These are phyloP conservation scores for Globisporangium canariense DNA, from an alignment of 352 stramenopile species.

Conservation along the genomic window DNA sequence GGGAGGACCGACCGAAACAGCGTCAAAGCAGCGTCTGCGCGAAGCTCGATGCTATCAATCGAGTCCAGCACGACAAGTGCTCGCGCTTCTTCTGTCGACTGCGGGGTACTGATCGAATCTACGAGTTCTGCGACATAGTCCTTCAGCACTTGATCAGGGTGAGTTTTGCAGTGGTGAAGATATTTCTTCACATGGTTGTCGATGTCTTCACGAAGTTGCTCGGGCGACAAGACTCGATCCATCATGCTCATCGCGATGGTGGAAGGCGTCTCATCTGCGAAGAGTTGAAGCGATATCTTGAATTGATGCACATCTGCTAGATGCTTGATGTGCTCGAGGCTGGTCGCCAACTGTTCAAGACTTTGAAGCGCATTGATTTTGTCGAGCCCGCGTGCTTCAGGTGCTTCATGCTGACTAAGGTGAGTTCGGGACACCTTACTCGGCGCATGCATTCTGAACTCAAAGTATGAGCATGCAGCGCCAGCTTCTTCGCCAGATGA, in stretches of 20 bases:
- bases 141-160: constrained; percentile 38
- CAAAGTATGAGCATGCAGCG: constrained; percentile 16
- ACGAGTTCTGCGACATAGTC: constrained; percentile 44
- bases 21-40: constrained; percentile 29
- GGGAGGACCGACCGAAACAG: constrained; percentile 41
- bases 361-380: constrained; percentile 17
- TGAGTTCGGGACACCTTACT: neutral
- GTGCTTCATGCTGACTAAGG: neutral
- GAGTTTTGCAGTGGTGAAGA: constrained; percentile 35
- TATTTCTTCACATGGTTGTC: constrained; percentile 45
- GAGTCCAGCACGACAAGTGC: constrained; percentile 30
- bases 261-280: constrained; percentile 50
- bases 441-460: constrained; percentile 23
- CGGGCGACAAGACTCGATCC: constrained; percentile 39
- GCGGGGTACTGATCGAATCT: constrained; percentile 27
- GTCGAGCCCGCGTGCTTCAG: constrained; percentile 23
- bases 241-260: constrained; percentile 79
- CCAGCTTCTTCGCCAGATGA: neutral
- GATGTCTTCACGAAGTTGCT: constrained; percentile 33
- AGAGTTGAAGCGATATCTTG: constrained; percentile 52
- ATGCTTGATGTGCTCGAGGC: constrained; percentile 54
- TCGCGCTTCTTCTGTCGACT: constrained; percentile 26
- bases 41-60: constrained; percentile 27
- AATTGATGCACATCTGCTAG: constrained; percentile 47
- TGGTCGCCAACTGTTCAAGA: constrained; percentile 31